Conservation (phyloP, 192 early-diverging fungal species). For the Backusella macrospora region DNA sequence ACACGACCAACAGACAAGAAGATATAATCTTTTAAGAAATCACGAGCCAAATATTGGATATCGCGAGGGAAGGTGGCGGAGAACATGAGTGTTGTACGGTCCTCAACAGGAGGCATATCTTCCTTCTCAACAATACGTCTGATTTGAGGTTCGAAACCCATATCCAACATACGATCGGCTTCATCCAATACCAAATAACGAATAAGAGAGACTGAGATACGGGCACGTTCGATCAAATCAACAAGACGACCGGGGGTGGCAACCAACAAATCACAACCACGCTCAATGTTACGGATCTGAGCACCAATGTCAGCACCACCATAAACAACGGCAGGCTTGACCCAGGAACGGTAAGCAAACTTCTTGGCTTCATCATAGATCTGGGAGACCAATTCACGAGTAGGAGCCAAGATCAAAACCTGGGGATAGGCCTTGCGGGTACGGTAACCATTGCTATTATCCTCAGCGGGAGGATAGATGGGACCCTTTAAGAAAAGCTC, state of each 20-base stretch:
- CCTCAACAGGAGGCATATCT: constrained; percentile 67
- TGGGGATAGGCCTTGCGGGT: constrained; percentile 75
- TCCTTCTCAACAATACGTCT: constrained; percentile 85
- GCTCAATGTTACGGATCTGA: constrained; percentile 87
- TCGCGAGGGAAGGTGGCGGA: constrained; percentile 93
- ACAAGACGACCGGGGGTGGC: constrained; percentile 98
- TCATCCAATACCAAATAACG: constrained; percentile 93
- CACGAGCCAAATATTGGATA: constrained; percentile 84
- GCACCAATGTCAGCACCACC: constrained; percentile 92
- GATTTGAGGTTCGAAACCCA: constrained; percentile 94
- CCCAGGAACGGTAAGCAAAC: constrained; percentile 92
- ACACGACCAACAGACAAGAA: constrained; percentile 94
- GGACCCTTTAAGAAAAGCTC: constrained; percentile 88
- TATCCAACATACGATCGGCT: constrained; percentile 97
- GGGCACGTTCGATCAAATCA: constrained; percentile 88
- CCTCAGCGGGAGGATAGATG: constrained; percentile 46
- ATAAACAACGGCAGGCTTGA: constrained; percentile 91
- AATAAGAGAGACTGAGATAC: constrained; percentile 75
- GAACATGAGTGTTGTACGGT: constrained; percentile 94
- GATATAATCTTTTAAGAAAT: constrained; percentile 84
- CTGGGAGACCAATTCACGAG: constrained; percentile 95
- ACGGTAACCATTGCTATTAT: constrained; percentile 55
- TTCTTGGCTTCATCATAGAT: constrained; percentile 91
- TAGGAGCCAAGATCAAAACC: constrained; percentile 89
- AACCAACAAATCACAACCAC: constrained; percentile 92